Evolutionary conservation across 1,284 basidiomycete species (phyloP), one percentile per base, ranked within the genome.

Genomic region (Ganoderma lingzhi): DNA sequence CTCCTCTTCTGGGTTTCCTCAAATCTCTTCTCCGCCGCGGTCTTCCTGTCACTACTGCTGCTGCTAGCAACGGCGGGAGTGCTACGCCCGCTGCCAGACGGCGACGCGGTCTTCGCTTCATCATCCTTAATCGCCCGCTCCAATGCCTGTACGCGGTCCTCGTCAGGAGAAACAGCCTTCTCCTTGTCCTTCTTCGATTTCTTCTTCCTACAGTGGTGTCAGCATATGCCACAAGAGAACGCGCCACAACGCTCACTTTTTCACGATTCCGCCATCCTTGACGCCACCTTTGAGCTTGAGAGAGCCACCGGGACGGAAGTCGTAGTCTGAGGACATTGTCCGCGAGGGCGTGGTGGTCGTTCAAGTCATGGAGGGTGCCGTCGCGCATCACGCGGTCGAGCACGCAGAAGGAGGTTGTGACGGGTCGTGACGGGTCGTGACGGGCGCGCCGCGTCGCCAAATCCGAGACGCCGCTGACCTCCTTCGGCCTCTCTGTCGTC

Each of bases 271-370:
- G 67, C 92, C 92, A 73, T 92, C 92, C 45, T 84, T 85, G 45
- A 91, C 89, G 61, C 94, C 92, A 44, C 93, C 91, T 83, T 97
- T 97, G 80, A 97, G 87, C 82, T 96, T 97, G 79, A 97, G 90
- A 73, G 93, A 90, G 76, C 96, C 96, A 60, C 95, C 93, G 59
- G 95, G 91, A 77, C 90, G 90, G 81, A 93, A 86, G 82, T 94
- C 90, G 82, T 97, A 97, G 80, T 95, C 95, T 74, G 90, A 73
- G 51, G 72, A 88, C 90, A 94, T 93, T 64, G 75, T 72, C 74
- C 73, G 67, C 28, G 62, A 64, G 58, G 51, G 72, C 59, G 70
- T 71, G 62, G 73, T 72, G 73, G 72, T 68, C 68, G 72, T 71
- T 67, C 75, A 71, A 61, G 71, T 71, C 74, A 74, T 74, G 66